Evolutionary conservation across 208 protist species (phyloP).

Genomic region (Entamoeba moshkovskii): DNA sequence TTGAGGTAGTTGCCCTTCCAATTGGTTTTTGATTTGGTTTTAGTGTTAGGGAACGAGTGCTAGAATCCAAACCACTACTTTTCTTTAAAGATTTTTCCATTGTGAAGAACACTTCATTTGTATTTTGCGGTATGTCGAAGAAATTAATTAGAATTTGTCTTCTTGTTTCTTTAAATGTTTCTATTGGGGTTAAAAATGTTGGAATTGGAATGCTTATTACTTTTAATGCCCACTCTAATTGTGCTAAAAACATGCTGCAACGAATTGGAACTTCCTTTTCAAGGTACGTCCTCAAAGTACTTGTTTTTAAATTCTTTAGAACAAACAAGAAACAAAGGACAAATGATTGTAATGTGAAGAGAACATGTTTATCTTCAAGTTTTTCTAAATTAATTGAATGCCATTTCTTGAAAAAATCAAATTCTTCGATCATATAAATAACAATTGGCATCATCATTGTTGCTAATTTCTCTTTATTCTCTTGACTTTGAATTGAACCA

Average conservation of each 20-base stretch:
- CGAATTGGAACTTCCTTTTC: not conserved
- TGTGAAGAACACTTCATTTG: not conserved
- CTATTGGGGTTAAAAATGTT: not conserved
- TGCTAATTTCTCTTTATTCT: not conserved
- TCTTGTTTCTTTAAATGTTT: not conserved
- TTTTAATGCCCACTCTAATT: not conserved
- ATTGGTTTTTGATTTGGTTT: too few relatives aligned
- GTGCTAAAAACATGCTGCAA: not conserved
- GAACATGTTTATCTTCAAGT: not conserved
- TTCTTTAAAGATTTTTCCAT: not conserved
- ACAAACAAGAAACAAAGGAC: not conserved
- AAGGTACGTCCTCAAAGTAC: not conserved
- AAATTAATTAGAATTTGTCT: not conserved
- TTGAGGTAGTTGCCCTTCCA: too few relatives aligned
- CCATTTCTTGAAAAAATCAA: not conserved
- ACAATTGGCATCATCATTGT: not conserved
- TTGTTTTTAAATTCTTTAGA: not conserved
- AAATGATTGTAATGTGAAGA: not conserved
- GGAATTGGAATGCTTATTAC: not conserved
- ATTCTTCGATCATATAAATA: conserved; percentile 2
- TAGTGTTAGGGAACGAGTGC: too few relatives aligned
- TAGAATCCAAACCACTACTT: not conserved
- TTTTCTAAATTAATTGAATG: not conserved
- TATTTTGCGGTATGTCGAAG: not conserved
- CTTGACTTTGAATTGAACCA: not conserved